Evolutionary conservation across 345 rosid genomes (phyloP).

Genomic region (Camelina hispida): DNA sequence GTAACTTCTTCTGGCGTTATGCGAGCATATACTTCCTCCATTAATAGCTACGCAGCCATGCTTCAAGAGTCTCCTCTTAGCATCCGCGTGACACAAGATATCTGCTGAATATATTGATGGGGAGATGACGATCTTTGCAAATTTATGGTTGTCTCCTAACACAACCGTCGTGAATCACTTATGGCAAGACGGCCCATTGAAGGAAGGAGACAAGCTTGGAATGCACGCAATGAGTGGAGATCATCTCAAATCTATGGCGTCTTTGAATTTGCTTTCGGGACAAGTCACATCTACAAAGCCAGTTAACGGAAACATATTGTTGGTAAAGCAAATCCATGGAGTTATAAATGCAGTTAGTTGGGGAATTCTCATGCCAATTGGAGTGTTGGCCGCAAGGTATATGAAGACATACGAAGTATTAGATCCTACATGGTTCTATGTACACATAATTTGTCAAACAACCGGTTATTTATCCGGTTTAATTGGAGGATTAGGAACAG

Average conservation of each 20-base stretch:
- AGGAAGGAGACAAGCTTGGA: conserved; percentile 20
- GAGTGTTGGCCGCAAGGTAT: conserved; percentile 70
- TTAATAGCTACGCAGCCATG: conserved; percentile 37
- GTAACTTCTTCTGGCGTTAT: conserved; percentile 43
- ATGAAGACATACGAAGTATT: conserved; percentile 66
- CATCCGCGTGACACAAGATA: conserved; percentile 50
- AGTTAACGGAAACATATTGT: conserved; percentile 28
- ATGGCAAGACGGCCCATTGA: conserved; percentile 56
- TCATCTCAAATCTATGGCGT: conserved; percentile 23
- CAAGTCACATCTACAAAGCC: conserved; percentile 16
- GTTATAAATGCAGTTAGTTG: conserved; percentile 73
- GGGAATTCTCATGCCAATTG: conserved; percentile 82
- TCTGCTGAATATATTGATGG: conserved; percentile 34
- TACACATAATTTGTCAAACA: conserved; percentile 61
- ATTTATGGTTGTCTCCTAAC: conserved; percentile 42
- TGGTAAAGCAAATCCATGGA: conserved; percentile 67
- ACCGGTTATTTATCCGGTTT: conserved; percentile 67
- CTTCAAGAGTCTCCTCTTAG: conserved; percentile 42
- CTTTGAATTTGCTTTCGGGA: conserved; percentile 47
- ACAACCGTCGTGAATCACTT: conserved; percentile 52
- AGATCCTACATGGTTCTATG: conserved; percentile 80
- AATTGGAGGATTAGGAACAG: conserved; percentile 40
- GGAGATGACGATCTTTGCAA: conserved; percentile 65
- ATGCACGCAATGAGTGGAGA: conserved; percentile 32
- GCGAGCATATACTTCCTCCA: conserved; percentile 49